Base-by-base conservation (phyloP, 108 stramenopile species). In the Cylindrotheca fusiformis region DNA sequence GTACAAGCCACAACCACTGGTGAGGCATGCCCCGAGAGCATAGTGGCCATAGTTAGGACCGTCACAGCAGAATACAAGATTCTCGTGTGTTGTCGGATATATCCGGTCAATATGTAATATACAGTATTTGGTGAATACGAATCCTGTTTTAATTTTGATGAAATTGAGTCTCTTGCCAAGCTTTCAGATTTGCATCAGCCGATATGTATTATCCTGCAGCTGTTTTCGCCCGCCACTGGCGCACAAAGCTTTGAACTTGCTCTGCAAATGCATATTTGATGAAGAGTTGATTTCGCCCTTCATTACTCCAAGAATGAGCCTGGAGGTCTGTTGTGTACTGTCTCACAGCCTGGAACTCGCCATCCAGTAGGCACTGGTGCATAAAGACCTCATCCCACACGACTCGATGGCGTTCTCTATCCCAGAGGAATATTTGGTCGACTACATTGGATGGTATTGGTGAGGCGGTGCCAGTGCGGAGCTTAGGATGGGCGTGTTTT, bases 391-490 rank as follows among this genome's bases (percentile, higher is more conserved):
- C 84, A 62, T 79, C 78, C 81, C 82, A 81, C 3, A 60, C 51
- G n/a, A 96, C 83, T 1, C 95, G 82, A 29, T 53, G 67, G 23
- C 74, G 60, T 63, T 96, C 95, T 44, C 79, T 62, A 65, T 91
- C 93, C 93, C 95, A 96, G 27, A 96, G 75, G 53, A 65, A 74
- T 30, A 96, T 79, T 75, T 96, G 95, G 82, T 96, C 95, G 28
- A 69, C 69, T 2, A 96, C 89, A 71, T 96, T 96, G 21, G 69
- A 52, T 4, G 95, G 95, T 10, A 96, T 65, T 24, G 88, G 67
- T 20, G 63, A 74, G 3, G 74, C 78, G 29, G 33, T 58, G 0
- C 51, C 58, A 23, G 64, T 53, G 24, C 84, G 77, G n/a, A 90
- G 54, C 61, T 79, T 87, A 4, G 92, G 93, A 69, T 96, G 95